Base-by-base conservation (phyloP, 164 flowering plant genomes). In the Paratinospora sagittata region DNA sequence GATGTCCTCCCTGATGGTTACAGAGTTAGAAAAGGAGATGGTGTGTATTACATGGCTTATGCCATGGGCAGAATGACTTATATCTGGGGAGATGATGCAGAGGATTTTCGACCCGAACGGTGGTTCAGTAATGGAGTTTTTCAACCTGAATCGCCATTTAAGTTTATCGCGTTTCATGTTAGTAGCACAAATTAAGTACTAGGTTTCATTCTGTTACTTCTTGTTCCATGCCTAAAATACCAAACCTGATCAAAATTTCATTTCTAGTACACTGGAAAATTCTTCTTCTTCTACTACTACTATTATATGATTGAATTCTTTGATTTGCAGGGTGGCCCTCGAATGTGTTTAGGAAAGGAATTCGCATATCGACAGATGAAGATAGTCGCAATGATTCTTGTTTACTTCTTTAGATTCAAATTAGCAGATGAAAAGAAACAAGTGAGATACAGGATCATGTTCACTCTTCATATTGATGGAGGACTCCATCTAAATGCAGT, bases 301-400 rank as follows among this genome's bases (percentile, higher is more conserved):
- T 21, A n/a, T 57, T 27, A 43, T 24, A 6, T 45, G 14, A 23
- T 0, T 14, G 21, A 66, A 37, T 36, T 37, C 10, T 8, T 72
- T 52, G 7, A 49, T 43, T 76, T 77, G 71, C 84, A 89, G 97
- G 97, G 86, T 1, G 93, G 95, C 24, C 95, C 95, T 23, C 72
- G 92, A 36, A 87, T 79, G 8, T 88, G 95, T 70, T 73, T 90
- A 16, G 96, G 93, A 9, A 88, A 84, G 69, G 93, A 88, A 14
- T 89, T 90, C 60, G 92, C 97, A 10, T 90, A 92, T 75, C 66
- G 89, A 67, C 90, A 88, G 70, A 89, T 92, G 97, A 92, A 90
- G 86, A 90, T 89, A 27, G 70, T 84, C 3, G 74, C 90, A 14
- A 75, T 78, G n/a, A 80, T 82, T 16, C 89, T 92, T 43, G 72